Conservation (phyloP, 495 filamentous ascomycete species). For the Aspergillus indologenus region DNA sequence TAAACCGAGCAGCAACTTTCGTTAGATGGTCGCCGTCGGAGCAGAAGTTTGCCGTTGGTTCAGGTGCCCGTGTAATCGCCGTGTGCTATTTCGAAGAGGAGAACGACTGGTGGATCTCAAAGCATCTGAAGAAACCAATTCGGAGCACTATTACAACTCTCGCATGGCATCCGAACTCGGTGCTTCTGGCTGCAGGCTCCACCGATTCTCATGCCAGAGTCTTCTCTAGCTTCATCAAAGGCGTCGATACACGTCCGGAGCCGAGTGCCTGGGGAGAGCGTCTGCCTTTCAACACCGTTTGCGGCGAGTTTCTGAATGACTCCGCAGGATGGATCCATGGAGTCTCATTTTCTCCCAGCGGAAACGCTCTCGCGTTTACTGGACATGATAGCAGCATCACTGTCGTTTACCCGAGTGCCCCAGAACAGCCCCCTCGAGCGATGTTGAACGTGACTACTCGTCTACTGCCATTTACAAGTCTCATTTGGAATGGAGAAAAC, state of each 20-base stretch:
- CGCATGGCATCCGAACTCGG: slow-evolving; percentile 95
- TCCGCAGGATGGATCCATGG: slow-evolving; percentile 96
- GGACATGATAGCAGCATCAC: slow-evolving; percentile 95
- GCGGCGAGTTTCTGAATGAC: slow-evolving; percentile 91
- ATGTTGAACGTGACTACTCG: slow-evolving; percentile 87
- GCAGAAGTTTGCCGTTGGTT: slow-evolving; percentile 95
- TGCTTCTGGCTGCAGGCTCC: slow-evolving; percentile 87
- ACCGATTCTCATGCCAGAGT: slow-evolving; percentile 98
- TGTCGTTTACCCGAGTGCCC: slow-evolving; percentile 88
- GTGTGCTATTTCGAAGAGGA: slow-evolving; percentile 98
- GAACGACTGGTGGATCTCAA: slow-evolving; percentile 99
- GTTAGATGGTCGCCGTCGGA: slow-evolving; percentile 97
- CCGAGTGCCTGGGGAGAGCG: slow-evolving; percentile 91
- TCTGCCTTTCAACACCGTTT: slow-evolving; percentile 95
- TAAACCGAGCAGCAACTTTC: slow-evolving; percentile 94
- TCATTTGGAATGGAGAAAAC: slow-evolving; percentile 88
- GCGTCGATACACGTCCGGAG: slow-evolving; percentile 82
- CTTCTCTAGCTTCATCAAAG: slow-evolving; percentile 94
- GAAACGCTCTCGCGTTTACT: slow-evolving; percentile 84
- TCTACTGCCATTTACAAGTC: slow-evolving; percentile 81
- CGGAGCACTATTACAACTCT: slow-evolving; percentile 92
- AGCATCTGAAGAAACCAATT: slow-evolving; percentile 97
- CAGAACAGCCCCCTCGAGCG: slow-evolving; percentile 85
- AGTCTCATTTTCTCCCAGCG: slow-evolving; percentile 85
- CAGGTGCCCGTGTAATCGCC: slow-evolving; percentile 92